A percentile compares a stretch with the other conserved stretches of the same genome.
Evolutionary conservation across 2,329 filamentous ascomycete species (phyloP).

Genomic region (Trichothecium roseum): DNA sequence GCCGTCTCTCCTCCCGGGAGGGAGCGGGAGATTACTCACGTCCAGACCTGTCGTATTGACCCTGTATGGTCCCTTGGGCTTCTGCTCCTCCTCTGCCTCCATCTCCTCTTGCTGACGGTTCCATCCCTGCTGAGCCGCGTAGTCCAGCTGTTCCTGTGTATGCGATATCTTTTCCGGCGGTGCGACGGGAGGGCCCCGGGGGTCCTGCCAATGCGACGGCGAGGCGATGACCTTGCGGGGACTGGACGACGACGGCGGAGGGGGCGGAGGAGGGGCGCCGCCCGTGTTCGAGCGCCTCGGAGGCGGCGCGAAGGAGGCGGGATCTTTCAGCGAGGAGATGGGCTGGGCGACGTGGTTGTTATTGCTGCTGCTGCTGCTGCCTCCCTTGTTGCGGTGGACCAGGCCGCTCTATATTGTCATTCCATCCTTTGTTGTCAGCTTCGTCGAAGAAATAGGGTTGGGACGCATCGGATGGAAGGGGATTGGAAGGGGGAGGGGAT

Average conservation of each 20-base stretch:
- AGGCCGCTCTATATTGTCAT: slow-evolving; percentile 29
- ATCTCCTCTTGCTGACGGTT: slow-evolving; percentile 6
- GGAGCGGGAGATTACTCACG: slow-evolving; percentile 59
- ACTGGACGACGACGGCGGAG: slow-evolving; percentile 9
- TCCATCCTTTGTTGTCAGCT: background rate
- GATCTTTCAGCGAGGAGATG: slow-evolving; percentile 63
- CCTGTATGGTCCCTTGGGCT: slow-evolving; percentile 47
- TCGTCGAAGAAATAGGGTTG: background rate
- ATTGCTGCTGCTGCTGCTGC: slow-evolving; percentile 14
- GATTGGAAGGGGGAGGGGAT: background rate
- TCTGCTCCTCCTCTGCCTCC: slow-evolving; percentile 15
- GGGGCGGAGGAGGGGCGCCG: slow-evolving; percentile 16
- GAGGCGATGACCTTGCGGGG: slow-evolving; percentile 16
- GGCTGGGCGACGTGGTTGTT: slow-evolving; percentile 41
- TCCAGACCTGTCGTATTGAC: slow-evolving; percentile 61
- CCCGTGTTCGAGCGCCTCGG: slow-evolving; percentile 48
- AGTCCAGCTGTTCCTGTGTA: slow-evolving; percentile 1
- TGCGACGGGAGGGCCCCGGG: slow-evolving; percentile 10
- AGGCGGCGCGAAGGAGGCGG: slow-evolving; percentile 67
- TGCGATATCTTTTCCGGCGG: slow-evolving; percentile 7
- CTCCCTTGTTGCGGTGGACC: slow-evolving; percentile 28
- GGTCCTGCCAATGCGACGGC: slow-evolving; percentile 23
- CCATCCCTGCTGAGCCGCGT: slow-evolving; percentile 5
- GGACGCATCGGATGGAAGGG: slow-evolving; percentile 4
- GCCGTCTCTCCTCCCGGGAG: slow-evolving; percentile 46